These are phyloP conservation scores for Epichloe typhina DNA, from an alignment of 2,329 filamentous ascomycete species.

Conservation along the genomic window DNA sequence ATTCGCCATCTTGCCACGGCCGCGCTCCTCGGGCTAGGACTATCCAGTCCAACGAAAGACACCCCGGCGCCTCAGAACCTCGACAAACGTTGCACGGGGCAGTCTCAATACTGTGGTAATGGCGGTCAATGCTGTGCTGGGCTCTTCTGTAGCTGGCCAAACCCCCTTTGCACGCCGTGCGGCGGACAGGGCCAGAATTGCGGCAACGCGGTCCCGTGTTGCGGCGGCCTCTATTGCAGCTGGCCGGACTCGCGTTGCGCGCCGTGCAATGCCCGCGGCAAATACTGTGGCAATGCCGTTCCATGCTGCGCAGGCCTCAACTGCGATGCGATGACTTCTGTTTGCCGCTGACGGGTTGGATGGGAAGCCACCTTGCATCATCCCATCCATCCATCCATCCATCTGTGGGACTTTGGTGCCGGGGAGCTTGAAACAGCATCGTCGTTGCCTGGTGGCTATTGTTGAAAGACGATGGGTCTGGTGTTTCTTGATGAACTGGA, in stretches of 20 bases:
- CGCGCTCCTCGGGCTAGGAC: neutral
- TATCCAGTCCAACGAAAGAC: neutral
- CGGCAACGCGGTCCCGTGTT: constrained; percentile 1
- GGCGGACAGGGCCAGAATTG: neutral
- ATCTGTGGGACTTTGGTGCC: no score
- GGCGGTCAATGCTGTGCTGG: neutral
- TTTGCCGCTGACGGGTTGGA: neutral
- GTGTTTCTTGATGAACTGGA: no score
- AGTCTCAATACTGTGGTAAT: neutral
- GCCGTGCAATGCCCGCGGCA: neutral
- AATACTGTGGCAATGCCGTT: constrained; percentile 1
- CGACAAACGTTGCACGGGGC: neutral
- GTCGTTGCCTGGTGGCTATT: no score
- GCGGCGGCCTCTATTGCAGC: neutral
- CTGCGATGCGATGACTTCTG: neutral
- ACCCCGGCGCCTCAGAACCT: neutral
- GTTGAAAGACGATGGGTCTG: no score
- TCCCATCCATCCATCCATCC: no score
- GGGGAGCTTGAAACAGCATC: no score
- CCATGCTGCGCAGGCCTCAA: neutral
- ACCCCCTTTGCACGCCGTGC: neutral
- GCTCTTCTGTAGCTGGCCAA: constrained; percentile 3
- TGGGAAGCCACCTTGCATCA: no score
- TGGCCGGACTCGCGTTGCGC: neutral
- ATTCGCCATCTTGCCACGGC: neutral